Base-by-base conservation (phyloP, 2,329 filamentous ascomycete species). In the Conoideocrella luteorostrata region DNA sequence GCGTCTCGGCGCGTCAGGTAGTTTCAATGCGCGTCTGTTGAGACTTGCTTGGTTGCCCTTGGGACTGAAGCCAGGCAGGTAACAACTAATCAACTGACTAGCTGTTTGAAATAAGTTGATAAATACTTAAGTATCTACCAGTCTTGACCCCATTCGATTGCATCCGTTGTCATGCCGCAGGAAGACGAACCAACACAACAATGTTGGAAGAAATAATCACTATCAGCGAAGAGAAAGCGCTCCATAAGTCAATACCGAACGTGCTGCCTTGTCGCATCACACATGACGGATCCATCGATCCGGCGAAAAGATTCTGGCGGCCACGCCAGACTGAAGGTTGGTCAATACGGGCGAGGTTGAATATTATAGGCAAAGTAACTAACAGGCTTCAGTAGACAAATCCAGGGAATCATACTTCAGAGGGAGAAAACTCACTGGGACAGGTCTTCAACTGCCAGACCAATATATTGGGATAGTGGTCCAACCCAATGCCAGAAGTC, bases 231-330 rank as follows among this genome's bases (percentile, higher is more conserved):
- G 43, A 53, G 3, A 42, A 46, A n/a, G 10, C 5, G 45, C 46
- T 11, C 3, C 34, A 45, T 17, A 71, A 71, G 47, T 70, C 70
- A 43, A 78, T 71, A 0, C 77, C 84, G 4, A 84, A 95, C 56
- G 68, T 95, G 17, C 72, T 96, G 12, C 89, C 90, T 4, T 93
- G 87, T 56, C 78, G 80, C 43, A 79, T 96, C 57, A 76, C 90
- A 55, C 84, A 94, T 62, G 79, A 86, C 53, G 90, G 90, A 1
- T 72, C 80, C 1, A 70, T 91, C 43, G 75, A 81, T 40, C 70
- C 79, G 2, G 68, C 76, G 5, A 63, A 76, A 18, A 70, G 80
- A 34, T 88, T 87, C 59, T 96, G 89, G 88, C 72, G 68, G 5
- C 85, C 87, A 1, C 63, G 58, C 23, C 59, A 63, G 21, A 69